phyloP scores from a whole-genome alignment of 495 filamentous ascomycete genomes.

The Penicillium daleae region DNA sequence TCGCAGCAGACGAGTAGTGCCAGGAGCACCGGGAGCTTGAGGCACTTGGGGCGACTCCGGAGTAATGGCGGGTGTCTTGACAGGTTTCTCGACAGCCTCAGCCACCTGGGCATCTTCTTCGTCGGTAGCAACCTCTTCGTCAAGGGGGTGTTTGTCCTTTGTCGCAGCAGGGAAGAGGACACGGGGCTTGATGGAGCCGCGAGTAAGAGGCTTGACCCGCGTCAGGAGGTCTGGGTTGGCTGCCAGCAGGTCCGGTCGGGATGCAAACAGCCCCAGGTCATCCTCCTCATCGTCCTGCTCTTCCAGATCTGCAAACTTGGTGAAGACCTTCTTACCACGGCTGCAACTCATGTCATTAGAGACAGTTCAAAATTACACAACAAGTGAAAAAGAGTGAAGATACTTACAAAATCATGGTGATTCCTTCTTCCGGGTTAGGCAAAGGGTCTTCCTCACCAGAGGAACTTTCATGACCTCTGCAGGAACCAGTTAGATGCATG shows the following conservation, averaged over 20 bases:
- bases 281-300: constrained; percentile 51
- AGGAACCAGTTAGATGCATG: background rate
- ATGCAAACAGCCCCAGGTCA: constrained; percentile 48
- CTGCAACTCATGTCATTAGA: constrained; percentile 51
- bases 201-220: constrained; percentile 61
- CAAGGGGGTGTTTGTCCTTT: constrained; percentile 46
- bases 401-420: constrained; percentile 29
- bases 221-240: constrained; percentile 17
- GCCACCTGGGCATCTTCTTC: constrained; percentile 59
- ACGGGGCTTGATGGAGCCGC: constrained; percentile 79
- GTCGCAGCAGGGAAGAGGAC: constrained; percentile 73
- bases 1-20: constrained; percentile 33
- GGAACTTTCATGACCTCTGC: constrained; percentile 24
- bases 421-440: constrained; percentile 43
- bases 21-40: constrained; percentile 31
- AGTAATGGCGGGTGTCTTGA: constrained; percentile 43
- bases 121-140: constrained; percentile 58
- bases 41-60: constrained; percentile 57
- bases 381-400: constrained; percentile 56
- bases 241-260: constrained; percentile 30
- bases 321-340: constrained; percentile 88
- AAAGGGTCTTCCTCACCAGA: constrained; percentile 10
- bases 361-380: constrained; percentile 32
- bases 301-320: constrained; percentile 48
- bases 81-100: no score